phyloP scores from a whole-genome alignment of 257 asterid genomes.

The Rauvolfia tetraphylla region DNA sequence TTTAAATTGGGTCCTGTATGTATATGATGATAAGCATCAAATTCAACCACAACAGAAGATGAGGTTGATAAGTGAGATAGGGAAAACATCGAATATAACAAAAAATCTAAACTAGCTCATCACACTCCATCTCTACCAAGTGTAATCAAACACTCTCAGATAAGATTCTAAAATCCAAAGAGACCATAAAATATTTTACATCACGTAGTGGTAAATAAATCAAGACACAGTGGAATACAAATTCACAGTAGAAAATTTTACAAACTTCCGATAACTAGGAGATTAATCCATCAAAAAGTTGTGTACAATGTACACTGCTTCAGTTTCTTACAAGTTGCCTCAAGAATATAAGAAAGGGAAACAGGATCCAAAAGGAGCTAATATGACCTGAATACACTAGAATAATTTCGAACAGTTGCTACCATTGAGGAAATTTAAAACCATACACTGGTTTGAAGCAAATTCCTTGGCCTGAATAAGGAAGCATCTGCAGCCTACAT shows the following conservation, averaged over 20 bases:
- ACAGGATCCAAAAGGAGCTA: background rate
- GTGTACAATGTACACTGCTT: background rate
- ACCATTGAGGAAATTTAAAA: background rate
- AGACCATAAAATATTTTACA: background rate
- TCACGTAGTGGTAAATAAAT: background rate
- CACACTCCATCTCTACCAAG: background rate
- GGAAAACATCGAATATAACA: background rate
- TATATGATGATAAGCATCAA: background rate
- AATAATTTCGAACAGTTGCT: background rate
- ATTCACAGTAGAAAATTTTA: background rate
- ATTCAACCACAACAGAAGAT: background rate
- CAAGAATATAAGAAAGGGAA: background rate
- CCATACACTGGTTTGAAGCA: background rate
- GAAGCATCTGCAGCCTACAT: background rate
- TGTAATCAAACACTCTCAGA: background rate
- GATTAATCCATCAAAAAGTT: background rate
- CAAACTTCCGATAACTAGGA: background rate
- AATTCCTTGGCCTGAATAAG: background rate
- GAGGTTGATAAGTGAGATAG: no score
- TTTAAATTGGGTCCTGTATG: constrained; percentile 79
- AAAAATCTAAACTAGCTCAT: background rate
- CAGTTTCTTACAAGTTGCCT: background rate
- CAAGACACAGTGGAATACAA: background rate
- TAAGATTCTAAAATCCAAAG: background rate
- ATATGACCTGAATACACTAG: background rate